Conservation (phyloP, 148 eudicot species). For the Bassia scoparia region DNA sequence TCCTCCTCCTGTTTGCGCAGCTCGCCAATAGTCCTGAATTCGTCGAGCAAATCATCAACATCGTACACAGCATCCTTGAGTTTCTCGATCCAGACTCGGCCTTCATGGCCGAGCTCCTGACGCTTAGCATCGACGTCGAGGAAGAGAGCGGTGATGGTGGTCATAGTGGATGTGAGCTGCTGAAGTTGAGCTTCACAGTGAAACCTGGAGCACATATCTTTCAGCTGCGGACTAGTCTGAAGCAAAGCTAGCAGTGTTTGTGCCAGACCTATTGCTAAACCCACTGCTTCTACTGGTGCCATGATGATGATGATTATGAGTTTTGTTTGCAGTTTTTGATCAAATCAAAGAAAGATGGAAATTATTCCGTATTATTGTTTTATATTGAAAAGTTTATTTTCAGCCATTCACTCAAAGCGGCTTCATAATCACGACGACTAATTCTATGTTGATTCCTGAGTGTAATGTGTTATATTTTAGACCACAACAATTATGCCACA, state of each 20-base stretch:
- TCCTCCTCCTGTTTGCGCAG: not conserved
- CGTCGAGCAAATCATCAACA: constrained; percentile 12
- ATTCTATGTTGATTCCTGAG: too few species aligned
- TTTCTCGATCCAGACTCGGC: not conserved
- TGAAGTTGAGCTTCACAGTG: constrained; percentile 1
- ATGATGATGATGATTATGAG: too few species aligned
- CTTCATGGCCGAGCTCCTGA: not conserved
- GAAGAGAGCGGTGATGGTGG: constrained; percentile 12
- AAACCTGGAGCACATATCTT: constrained; percentile 1
- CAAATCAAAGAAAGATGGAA: too few species aligned
- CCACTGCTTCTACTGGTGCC: too few species aligned
- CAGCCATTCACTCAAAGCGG: too few species aligned
- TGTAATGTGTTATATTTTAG: too few species aligned
- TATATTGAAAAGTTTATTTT: too few species aligned
- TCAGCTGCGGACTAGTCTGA: not conserved
- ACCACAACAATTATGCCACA: too few species aligned
- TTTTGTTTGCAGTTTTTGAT: too few species aligned
- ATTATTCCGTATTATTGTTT: too few species aligned
- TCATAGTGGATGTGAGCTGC: not conserved
- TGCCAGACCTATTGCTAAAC: not conserved
- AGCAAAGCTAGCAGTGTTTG: not conserved
- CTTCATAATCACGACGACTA: too few species aligned
- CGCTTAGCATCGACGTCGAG: constrained; percentile 8
- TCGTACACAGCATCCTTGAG: constrained; percentile 19
- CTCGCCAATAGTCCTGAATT: constrained; percentile 12